phyloP scores from a whole-genome alignment of 805 yeast genomes.

The Pichia sporocuriosa region DNA sequence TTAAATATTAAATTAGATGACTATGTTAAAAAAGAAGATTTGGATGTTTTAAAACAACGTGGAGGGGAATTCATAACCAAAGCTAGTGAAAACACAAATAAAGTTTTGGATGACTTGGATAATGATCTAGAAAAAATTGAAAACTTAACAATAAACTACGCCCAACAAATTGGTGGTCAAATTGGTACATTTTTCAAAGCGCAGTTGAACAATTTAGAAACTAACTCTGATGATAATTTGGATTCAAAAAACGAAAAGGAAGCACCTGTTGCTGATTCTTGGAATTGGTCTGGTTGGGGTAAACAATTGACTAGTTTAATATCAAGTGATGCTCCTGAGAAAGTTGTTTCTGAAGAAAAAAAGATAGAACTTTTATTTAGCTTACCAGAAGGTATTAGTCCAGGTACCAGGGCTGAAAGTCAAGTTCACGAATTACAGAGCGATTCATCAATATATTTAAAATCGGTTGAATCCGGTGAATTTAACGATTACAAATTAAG shows the following conservation, averaged over 20 bases:
- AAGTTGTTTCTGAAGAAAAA: slow-evolving; percentile 22
- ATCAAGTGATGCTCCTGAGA: slow-evolving; percentile 10
- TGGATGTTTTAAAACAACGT: slow-evolving; percentile 21
- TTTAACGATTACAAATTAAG: slow-evolving; percentile 37
- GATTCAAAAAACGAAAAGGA: slow-evolving; percentile 12
- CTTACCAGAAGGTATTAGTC: slow-evolving; percentile 34
- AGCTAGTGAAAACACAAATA: slow-evolving; percentile 44
- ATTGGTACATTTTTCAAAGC: slow-evolving; percentile 45
- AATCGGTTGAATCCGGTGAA: slow-evolving; percentile 29
- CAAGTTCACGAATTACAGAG: slow-evolving; percentile 51
- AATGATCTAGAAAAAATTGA: slow-evolving; percentile 69
- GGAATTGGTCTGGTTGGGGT: slow-evolving; percentile 12
- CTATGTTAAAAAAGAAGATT: slow-evolving; percentile 17
- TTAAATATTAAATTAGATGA: slow-evolving; percentile 9
- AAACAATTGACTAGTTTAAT: slow-evolving; percentile 4
- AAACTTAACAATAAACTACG: slow-evolving; percentile 55
- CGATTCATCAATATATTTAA: slow-evolving; percentile 39
- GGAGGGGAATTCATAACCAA: slow-evolving; percentile 23
- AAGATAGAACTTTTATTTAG: slow-evolving; percentile 38
- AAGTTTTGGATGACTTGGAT: slow-evolving; percentile 65
- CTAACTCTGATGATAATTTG: no score
- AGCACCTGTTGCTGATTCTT: slow-evolving; percentile 10
- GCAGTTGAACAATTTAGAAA: neutral
- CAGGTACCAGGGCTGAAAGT: slow-evolving; percentile 53
- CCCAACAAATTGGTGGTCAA: slow-evolving; percentile 48